Base-by-base conservation (phyloP, 352 stramenopile species). In the Phytophthora podocarpi region DNA sequence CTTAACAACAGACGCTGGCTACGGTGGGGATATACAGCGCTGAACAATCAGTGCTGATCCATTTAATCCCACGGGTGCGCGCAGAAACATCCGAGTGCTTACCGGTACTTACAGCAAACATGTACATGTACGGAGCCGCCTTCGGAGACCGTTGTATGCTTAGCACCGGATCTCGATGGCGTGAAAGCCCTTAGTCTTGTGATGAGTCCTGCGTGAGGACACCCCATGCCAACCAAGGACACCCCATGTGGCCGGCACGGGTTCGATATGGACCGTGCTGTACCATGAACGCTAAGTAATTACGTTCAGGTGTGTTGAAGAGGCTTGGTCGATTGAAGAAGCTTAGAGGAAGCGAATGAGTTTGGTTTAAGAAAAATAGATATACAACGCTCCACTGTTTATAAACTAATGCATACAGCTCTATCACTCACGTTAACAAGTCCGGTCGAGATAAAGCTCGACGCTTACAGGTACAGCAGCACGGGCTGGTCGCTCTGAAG, bases 381-480 rank as follows among this genome's bases (percentile, higher is more conserved):
- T 70, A 70, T 74, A 60, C 62, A 64, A 67, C 53, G 45, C 55
- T 75, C 47, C 54, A 64, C 62, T 58, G 49, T 75, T 65, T 55
- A 75, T 75, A 75, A 70, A 71, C 55, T 75, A 74, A 70, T 71
- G 46, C 57, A 69, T 64, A 63, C 45, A 62, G 50, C 59, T 68
- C 66, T 74, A 67, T 64, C 66, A 70, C 67, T 68, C 54, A 70
- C 48, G 52, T 70, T 66, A 66, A 69, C 46, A 62, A 59, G 59
- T 52, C 43, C 36, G 8, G 16, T 41, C 42, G 35, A 67, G 30
- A 27, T 35, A 45, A 43, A 27, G 46, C 35, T 52, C 52, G 16
- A 51, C 26, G n/a, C 40, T 70, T 68, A 76, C 30, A 76, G 51
- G 27, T 72, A 76, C 34, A 76, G 57, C 52, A 76, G 47, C 30